Evolutionary conservation across 2,329 filamentous ascomycete species (phyloP).

Genomic region (Fusarium tricinctum): DNA sequence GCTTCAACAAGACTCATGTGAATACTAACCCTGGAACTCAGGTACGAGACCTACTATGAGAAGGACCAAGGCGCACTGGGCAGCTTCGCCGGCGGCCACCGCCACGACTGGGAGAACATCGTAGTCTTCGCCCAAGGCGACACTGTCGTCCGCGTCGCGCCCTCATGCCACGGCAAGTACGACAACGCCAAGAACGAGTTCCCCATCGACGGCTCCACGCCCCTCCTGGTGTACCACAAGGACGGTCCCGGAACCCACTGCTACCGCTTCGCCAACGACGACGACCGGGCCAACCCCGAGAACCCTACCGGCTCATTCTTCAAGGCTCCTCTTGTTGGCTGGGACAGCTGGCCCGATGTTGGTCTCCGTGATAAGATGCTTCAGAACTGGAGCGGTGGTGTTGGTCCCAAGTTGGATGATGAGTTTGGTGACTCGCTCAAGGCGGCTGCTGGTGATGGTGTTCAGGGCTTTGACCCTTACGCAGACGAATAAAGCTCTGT

Average conservation of each 20-base stretch:
- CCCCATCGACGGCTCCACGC: constrained; percentile 37
- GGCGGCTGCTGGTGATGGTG: constrained; percentile 46
- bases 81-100: constrained; percentile 53
- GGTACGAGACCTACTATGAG: constrained; percentile 58
- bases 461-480: constrained; percentile 49
- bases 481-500: constrained; percentile 29
- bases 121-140: constrained; percentile 53
- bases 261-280: constrained; percentile 51
- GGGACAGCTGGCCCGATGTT: constrained; percentile 49
- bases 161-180: constrained; percentile 50
- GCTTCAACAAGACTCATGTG: no score
- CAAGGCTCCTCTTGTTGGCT: constrained; percentile 48
- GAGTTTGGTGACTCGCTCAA: constrained; percentile 47
- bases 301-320: constrained; percentile 48
- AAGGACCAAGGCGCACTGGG: constrained; percentile 59
- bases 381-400: constrained; percentile 47
- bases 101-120: constrained; percentile 60
- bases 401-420: constrained; percentile 50
- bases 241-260: constrained; percentile 50
- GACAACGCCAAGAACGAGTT: constrained; percentile 43
- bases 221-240: constrained; percentile 52
- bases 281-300: constrained; percentile 45
- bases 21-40: not conserved
- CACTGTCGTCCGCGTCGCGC: constrained; percentile 48
- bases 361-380: constrained; percentile 48